phyloP scores from a whole-genome alignment of 768 basidiomycete genomes.

The Phaeotremella skinneri region DNA sequence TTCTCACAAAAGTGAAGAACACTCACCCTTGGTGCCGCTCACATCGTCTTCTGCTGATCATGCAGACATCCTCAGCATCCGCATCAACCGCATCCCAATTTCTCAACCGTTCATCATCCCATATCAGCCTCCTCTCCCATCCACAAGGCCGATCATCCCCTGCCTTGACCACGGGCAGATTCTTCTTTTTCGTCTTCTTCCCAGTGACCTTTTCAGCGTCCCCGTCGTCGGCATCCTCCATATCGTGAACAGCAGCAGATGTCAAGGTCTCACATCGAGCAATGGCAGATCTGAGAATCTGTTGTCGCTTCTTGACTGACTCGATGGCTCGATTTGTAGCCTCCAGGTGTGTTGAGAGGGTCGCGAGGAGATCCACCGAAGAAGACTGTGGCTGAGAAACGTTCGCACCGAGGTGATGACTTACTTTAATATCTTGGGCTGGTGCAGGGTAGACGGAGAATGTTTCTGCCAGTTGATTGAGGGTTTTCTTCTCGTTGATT shows the following conservation, averaged over 20 bases:
- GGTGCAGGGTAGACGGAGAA: constrained; percentile 33
- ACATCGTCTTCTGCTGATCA: constrained; percentile 25
- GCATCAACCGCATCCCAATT: constrained; percentile 11
- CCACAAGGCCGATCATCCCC: constrained; percentile 36
- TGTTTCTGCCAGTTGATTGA: constrained; percentile 25
- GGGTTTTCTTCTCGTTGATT: constrained; percentile 30
- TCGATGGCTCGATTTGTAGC: constrained; percentile 13
- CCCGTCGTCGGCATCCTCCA: constrained; percentile 18
- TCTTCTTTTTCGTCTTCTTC: constrained; percentile 6
- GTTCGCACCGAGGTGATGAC: constrained; percentile 11
- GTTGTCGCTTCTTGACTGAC: background rate
- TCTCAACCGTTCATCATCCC: constrained; percentile 27
- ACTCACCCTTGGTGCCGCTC: constrained; percentile 39
- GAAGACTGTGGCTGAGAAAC: background rate
- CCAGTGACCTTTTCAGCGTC: constrained; percentile 10
- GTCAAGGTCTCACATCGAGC: constrained; percentile 14
- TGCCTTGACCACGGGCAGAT: background rate
- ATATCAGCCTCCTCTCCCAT: constrained; percentile 28
- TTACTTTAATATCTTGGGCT: constrained; percentile 10
- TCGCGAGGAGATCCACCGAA: background rate
- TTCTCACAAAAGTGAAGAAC: background rate
- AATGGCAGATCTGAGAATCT: constrained; percentile 19
- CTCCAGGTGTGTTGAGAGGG: background rate
- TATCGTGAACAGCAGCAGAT: background rate
- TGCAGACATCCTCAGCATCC: constrained; percentile 9